Evolutionary conservation across 768 basidiomycete genomes (phyloP), one percentile per base, ranked within the genome.

Genomic region (Multifurca ochricompacta): DNA sequence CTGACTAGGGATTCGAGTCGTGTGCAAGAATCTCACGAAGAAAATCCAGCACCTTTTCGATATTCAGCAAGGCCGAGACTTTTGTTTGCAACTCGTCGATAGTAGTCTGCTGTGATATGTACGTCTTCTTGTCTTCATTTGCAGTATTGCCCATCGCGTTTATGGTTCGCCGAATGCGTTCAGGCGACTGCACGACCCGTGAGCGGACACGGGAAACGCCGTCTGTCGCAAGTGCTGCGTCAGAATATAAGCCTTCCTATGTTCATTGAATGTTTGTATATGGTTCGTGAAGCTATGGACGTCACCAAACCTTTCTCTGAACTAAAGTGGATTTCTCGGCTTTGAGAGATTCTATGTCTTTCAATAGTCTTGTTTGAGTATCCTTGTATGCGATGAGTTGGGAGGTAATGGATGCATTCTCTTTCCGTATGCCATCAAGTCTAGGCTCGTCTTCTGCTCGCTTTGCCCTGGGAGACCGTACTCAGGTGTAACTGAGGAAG

Each of bases 131-230:
- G 60, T 94, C 90, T 50, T 86, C 84, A 16, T 77, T 67, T 1
- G 81, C 80, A 0, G 78, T 81, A 6, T 71, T 65, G 3, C 79
- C 76, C 86, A 95, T 91, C n/a, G 79, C 74, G 10, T 76, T 69
- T 62, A 95, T 95, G 39, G 81, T 87, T 47, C 83, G 80, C 65
- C 85, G 87, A 61, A 95, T 86, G 41, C 92, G 79, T 43, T 95
- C 93, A 0, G 93, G 93, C 0, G 90, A 92, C 66, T 92, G 89
- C 3, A 96, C 91, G 58, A 96, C 85, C 25, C 91, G 81, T 27
- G 81, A 73, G 46, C 81, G 76, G 0, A 82, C 82, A 39, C 83
- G 79, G 11, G 71, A 69, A 58, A 89, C 82, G 41, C 75, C 72
- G 53, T 87, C 83, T 37, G 77, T 71, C 21, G 83, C 70, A 40